Percentiles rank a stretch among this genome's conserved stretches.
These are phyloP conservation scores for Boletus patriciae DNA, from an alignment of 768 basidiomycete species.

Conservation along the genomic window DNA sequence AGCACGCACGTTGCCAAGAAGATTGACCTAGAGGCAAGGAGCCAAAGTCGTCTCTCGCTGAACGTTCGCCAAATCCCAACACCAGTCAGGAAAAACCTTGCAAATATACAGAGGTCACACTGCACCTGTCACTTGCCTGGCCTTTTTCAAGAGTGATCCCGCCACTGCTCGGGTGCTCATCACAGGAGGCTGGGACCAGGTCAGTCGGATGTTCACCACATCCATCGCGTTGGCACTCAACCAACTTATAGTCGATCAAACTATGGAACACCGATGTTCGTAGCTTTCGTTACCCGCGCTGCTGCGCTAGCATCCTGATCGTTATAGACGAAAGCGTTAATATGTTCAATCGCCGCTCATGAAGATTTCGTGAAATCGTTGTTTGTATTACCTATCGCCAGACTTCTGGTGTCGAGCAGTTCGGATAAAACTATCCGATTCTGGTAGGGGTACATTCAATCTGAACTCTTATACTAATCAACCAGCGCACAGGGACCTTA, in stretches of 20 bases:
- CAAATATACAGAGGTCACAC: constrained; percentile 80
- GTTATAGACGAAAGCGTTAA: constrained; percentile 61
- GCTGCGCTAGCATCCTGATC: neutral
- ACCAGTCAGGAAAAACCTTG: constrained; percentile 76
- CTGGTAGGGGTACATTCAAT: constrained; percentile 55
- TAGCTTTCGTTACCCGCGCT: neutral
- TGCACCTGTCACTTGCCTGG: constrained; percentile 85
- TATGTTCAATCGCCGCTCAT: constrained; percentile 78
- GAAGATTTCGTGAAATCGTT: constrained; percentile 89
- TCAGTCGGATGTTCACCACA: constrained; percentile 24
- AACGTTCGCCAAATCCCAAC: constrained; percentile 12
- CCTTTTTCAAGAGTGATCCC: constrained; percentile 52
- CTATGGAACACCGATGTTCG: constrained; percentile 78
- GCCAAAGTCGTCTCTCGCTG: constrained; percentile 4
- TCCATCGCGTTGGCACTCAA: constrained; percentile 7
- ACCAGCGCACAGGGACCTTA: constrained; percentile 58
- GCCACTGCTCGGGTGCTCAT: constrained; percentile 57
- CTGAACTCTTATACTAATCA: neutral
- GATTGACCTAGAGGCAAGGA: constrained; percentile 70
- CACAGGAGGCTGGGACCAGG: constrained; percentile 95
- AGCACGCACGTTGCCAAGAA: constrained; percentile 74
- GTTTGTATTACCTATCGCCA: constrained; percentile 62
- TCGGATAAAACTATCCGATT: constrained; percentile 88
- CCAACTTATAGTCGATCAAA: constrained; percentile 66
- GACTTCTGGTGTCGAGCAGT: constrained; percentile 77